Base-by-base conservation (phyloP, 352 stramenopile genomes). In the Pythium periplocum region DNA sequence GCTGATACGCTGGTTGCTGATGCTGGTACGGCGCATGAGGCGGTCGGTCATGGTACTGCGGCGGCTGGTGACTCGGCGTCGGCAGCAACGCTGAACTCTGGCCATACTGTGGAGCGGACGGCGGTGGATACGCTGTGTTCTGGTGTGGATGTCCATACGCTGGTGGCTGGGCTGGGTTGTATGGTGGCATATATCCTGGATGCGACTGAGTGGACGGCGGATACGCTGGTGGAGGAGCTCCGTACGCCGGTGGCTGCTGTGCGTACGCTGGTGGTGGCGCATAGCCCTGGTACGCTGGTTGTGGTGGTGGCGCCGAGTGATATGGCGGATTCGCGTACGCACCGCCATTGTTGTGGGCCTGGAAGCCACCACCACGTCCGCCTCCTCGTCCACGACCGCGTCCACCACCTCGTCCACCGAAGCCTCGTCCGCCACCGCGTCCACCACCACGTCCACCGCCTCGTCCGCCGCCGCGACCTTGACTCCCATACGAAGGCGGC, bases 371-470 rank as follows among this genome's bases (percentile, higher is more conserved):
- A 5, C 64, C 62, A 0, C 70, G 45, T 67, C 74, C 67, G 6
- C 62, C 35, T 1, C 66, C 63, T 12, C 68, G 48, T 56, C 71
- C 65, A 48, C 66, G 31, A 6, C 65, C 62, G 53, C 63, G n/a
- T 45, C 66, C 55, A 54, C 68, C 39, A 10, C 55, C 39, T 11
- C 50, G 26, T 3, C 49, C 58, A 30, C 73, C 67, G n/a, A 64
- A 52, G 38, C 75, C 60, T 6, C 66, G 47, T 31, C 66, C 58
- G n/a, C 69, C 61, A 12, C 45, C 17, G 12, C 17, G 38, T 52
- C 69, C 39, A 9, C 68, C 65, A 50, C 66, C n/a, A 46, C 68
- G 48, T 61, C 65, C 43, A 6, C 55, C 32, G 3, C 44, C 4
- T 38, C 40, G 59, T 33, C 63, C 66, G 9, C 62, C 53, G 45